Base-by-base conservation (phyloP, 1,139 yeast species). In the Diutina ranongensis region DNA sequence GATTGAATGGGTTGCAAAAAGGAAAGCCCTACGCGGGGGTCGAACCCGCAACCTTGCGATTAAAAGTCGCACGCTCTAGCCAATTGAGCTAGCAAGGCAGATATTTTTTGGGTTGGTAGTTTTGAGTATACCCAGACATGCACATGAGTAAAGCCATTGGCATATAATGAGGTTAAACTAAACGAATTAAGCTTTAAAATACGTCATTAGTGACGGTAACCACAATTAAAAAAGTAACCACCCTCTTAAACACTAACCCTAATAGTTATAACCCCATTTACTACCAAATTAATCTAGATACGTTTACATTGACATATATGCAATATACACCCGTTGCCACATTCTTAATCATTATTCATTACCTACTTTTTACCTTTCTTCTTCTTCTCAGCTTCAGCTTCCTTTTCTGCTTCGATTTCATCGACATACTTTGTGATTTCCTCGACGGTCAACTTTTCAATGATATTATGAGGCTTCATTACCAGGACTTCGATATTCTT, bases 401-500 rank as follows among this genome's bases (percentile, higher is more conserved):
- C 92, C 70, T 89, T 89, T 62, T 92, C 97, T 41, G 78, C 84
- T 64, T 92, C 98, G 52, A 92, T 85, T 55, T 80, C 83, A 50
- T 80, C 79, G 45, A 92, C 97, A 55, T 80, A 76, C 46, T 72
- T 72, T 54, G 80, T 84, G 53, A 94, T 80, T 54, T 83, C 86
- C 28, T 85, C 96, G 48, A 78, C 74, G 27, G 78, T 69, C 61
- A 84, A 71, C 49, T 72, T 67, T 51, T 71, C 64, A 53, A 80
- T 74, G 44, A 62, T 57, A 53, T 72, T 69, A 49, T 76, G 78
- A 32, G 97, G 85, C 53, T 76, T 78, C 75, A 92, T 79, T 44
- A 94, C 83, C 13, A 95, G 84, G 48, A 92, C 81, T 64, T 92
- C 99, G 59, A 92, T 88, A 63, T 92, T 92, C 61, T 87, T 85